phyloP scores from a whole-genome alignment of 2,329 filamentous ascomycete genomes.

The Furcasterigmium sp. region DNA sequence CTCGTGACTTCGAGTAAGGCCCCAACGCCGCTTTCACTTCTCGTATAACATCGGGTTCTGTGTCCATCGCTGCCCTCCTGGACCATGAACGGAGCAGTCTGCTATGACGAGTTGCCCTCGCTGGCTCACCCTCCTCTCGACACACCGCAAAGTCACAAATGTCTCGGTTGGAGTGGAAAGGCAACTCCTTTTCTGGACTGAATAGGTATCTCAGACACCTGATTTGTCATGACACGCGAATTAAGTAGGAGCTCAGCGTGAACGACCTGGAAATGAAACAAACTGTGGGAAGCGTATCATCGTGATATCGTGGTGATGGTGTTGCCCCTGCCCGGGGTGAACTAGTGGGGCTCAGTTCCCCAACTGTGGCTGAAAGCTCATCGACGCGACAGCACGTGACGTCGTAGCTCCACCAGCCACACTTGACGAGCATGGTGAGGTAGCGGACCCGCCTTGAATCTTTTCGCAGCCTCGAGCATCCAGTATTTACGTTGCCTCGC shows the following conservation, averaged over 20 bases:
- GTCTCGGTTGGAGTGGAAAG: too few relatives aligned
- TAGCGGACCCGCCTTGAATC: constrained; percentile 1
- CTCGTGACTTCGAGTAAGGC: constrained; percentile 50
- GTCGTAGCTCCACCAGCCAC: not conserved
- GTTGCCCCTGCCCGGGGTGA: too few relatives aligned
- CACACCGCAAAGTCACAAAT: too few relatives aligned
- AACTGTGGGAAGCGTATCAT: not conserved
- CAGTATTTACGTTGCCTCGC: not conserved
- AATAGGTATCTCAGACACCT: too few relatives aligned
- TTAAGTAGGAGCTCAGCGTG: not conserved
- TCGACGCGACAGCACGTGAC: constrained; percentile 1
- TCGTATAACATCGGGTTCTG: constrained; percentile 27
- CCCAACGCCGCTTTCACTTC: constrained; percentile 38
- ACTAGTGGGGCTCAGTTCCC: not conserved
- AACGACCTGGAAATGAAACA: not conserved
- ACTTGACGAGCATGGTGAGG: not conserved
- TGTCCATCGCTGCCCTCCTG: constrained; percentile 12
- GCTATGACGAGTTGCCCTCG: too few relatives aligned
- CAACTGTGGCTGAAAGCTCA: not conserved
- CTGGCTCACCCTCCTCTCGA: too few relatives aligned
- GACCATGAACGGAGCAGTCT: too few relatives aligned
- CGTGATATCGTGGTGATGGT: not conserved
- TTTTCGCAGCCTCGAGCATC: constrained; percentile 2
- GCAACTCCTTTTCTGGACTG: too few relatives aligned
- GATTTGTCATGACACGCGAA: not conserved